phyloP scores from a whole-genome alignment of 2,329 filamentous ascomycete genomes.

The Alternaria hordeiaustralica region DNA sequence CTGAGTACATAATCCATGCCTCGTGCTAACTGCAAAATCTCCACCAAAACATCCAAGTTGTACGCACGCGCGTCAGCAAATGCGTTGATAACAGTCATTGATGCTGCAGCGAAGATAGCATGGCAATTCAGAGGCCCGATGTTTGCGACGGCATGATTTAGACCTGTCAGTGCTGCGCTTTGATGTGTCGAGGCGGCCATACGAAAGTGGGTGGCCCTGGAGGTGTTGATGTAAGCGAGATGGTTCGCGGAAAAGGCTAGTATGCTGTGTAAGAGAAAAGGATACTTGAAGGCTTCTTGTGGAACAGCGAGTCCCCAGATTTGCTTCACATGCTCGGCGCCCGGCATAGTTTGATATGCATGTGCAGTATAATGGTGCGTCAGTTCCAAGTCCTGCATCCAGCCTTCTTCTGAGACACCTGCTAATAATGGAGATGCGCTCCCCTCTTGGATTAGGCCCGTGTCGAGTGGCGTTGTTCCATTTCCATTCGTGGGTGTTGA shows the following conservation, averaged over 20 bases:
- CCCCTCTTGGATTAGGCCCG: not conserved
- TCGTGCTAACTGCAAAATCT: conserved; percentile 36
- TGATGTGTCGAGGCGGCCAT: conserved; percentile 40
- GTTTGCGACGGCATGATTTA: conserved; percentile 30
- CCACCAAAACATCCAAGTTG: conserved; percentile 31
- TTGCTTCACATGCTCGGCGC: conserved; percentile 28
- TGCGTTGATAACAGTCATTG: conserved; percentile 32
- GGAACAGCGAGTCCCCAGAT: conserved; percentile 46
- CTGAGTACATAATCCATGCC: conserved; percentile 35
- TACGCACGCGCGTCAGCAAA: conserved; percentile 29
- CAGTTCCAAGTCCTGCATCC: conserved; percentile 38
- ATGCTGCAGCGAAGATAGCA: conserved; percentile 34
- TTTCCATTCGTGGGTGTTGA: conserved; percentile 1
- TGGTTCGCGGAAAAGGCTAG: conserved; percentile 48
- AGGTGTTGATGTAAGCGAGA: conserved; percentile 38
- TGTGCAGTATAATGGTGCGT: conserved; percentile 40
- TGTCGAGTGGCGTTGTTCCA: not conserved
- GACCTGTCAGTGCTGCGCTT: conserved; percentile 25
- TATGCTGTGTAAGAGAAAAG: conserved; percentile 49
- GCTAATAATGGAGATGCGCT: not conserved
- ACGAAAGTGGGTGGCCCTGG: conserved; percentile 22
- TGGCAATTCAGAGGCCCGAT: conserved; percentile 37
- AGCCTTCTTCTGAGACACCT: conserved; percentile 10
- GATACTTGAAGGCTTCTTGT: conserved; percentile 41
- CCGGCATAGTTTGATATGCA: conserved; percentile 30